These are phyloP conservation scores for Didymella arachidicola DNA, from an alignment of 2,329 filamentous ascomycete species.

Conservation along the genomic window DNA sequence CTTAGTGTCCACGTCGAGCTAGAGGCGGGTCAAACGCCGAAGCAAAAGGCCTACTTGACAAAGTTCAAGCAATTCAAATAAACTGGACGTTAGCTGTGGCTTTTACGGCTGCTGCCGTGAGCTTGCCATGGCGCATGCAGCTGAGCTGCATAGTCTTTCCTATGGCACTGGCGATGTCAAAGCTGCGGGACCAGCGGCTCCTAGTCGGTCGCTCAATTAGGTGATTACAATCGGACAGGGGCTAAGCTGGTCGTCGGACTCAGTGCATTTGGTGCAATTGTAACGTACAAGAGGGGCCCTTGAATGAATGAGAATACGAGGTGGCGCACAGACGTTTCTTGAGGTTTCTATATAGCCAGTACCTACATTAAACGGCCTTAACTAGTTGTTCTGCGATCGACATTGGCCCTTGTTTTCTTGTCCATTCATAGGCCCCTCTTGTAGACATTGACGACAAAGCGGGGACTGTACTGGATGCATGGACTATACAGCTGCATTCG, in stretches of 20 bases:
- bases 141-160: neutral
- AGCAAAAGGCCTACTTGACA: neutral
- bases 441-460: neutral
- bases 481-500: neutral
- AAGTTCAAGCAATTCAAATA: conserved; percentile 4
- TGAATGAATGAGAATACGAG: too few relatives aligned
- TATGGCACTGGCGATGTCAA: too few relatives aligned
- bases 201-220: neutral
- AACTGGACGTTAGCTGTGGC: conserved; percentile 1
- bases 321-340: too few relatives aligned
- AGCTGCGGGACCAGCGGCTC: neutral
- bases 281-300: too few relatives aligned
- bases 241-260: neutral
- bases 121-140: neutral
- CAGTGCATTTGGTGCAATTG: neutral
- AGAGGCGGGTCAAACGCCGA: conserved; percentile 8
- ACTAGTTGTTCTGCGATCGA: too few relatives aligned
- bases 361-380: too few relatives aligned
- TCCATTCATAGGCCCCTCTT: too few relatives aligned
- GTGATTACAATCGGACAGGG: neutral
- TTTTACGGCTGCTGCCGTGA: conserved; percentile 6
- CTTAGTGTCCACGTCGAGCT: conserved; percentile 12
- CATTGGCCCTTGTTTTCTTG: too few relatives aligned
- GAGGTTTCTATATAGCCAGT: too few relatives aligned
- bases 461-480: neutral